Percentiles rank a stretch among this genome's conserved stretches.
phyloP scores from a whole-genome alignment of 768 basidiomycete species.

The Trametes sanguinea region DNA sequence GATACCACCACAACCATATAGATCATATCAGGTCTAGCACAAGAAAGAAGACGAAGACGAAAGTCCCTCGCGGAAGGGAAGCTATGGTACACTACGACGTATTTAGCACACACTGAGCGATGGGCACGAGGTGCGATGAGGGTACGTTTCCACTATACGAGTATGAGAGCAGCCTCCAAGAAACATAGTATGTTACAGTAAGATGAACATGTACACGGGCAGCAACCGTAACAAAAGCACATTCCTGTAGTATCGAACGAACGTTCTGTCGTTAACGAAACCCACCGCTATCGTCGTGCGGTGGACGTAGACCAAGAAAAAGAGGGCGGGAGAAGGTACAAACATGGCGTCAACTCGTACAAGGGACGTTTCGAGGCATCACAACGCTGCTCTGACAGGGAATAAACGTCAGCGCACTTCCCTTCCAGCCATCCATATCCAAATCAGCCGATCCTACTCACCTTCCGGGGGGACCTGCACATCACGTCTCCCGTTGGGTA shows the following conservation, averaged over 20 bases:
- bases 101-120: neutral
- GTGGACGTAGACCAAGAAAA: neutral
- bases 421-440: neutral
- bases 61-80: neutral
- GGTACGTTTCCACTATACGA: constrained; percentile 7
- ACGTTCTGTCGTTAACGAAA: constrained; percentile 8
- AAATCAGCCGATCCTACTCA: neutral
- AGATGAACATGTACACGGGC: neutral
- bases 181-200: constrained; percentile 5
- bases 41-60: neutral
- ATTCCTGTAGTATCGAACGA: neutral
- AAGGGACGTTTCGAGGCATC: neutral
- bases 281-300: neutral
- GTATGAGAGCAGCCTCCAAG: neutral
- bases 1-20: too few relatives aligned
- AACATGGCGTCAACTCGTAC: neutral
- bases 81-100: constrained; percentile 6
- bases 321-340: neutral
- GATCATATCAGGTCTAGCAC: too few relatives aligned
- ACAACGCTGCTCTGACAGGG: neutral
- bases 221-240: neutral
- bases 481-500: constrained; percentile 14
- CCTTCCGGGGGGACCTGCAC: neutral
- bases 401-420: neutral
- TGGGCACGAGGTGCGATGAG: neutral